These are phyloP conservation scores for Boletus reticuloceps DNA, from an alignment of 768 basidiomycete genomes.

Conservation along the genomic window DNA sequence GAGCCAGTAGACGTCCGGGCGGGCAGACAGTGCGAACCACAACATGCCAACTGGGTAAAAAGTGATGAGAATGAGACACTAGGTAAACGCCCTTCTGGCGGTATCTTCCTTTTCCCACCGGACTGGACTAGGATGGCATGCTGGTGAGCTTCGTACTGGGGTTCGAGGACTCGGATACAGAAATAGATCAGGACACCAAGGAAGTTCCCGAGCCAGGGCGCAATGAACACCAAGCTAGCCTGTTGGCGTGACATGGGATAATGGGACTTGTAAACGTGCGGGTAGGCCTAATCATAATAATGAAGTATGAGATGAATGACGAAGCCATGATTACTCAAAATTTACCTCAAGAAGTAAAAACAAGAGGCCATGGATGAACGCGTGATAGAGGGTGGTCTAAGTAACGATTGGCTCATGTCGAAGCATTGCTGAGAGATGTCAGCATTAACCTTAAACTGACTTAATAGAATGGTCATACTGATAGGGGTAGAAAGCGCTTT, in stretches of 20 bases:
- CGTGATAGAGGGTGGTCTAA: slow-evolving; percentile 24
- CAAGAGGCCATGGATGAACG: slow-evolving; percentile 24
- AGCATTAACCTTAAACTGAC: not conserved
- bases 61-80: slow-evolving; percentile 19
- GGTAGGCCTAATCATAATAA: slow-evolving; percentile 12
- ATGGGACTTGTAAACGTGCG: slow-evolving; percentile 17
- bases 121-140: slow-evolving; percentile 12
- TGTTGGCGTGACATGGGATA: slow-evolving; percentile 23
- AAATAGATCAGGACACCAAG: slow-evolving; percentile 25
- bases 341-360: slow-evolving; percentile 25
- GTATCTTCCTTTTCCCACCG: slow-evolving; percentile 14
- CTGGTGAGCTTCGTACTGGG: slow-evolving; percentile 20
- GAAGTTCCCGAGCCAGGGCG: slow-evolving; percentile 24
- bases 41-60: slow-evolving; percentile 24
- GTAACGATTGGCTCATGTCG: slow-evolving; percentile 22
- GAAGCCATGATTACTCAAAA: not conserved
- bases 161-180: slow-evolving; percentile 18
- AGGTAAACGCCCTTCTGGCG: slow-evolving; percentile 20
- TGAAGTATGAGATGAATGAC: not conserved
- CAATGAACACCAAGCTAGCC: slow-evolving; percentile 20
- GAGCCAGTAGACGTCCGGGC: slow-evolving; percentile 20
- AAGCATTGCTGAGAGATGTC: slow-evolving; percentile 13
- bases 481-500: slow-evolving; percentile 16
- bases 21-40: slow-evolving; percentile 25
- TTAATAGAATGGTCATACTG: slow-evolving; percentile 5